Evolutionary conservation across 768 basidiomycete species (phyloP).

Genomic region (Phylloporus rhodoxanthus): DNA sequence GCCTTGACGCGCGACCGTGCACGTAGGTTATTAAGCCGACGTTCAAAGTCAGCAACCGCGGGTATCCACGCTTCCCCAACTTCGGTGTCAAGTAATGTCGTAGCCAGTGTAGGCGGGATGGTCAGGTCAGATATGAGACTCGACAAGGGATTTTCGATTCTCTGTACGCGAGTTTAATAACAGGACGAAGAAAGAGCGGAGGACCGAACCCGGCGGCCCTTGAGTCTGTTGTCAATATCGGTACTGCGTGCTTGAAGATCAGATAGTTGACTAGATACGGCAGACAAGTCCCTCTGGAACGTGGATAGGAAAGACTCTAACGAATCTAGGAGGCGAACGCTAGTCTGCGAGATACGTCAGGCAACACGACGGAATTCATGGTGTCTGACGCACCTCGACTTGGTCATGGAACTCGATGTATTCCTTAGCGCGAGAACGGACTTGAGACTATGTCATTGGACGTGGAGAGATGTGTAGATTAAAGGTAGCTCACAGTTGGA

Average conservation of each 20-base stretch:
- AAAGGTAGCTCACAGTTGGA: conserved; percentile 14
- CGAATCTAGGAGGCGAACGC: conserved; percentile 77
- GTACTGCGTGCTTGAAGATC: conserved; percentile 88
- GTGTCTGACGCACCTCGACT: conserved; percentile 55
- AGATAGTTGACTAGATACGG: conserved; percentile 93
- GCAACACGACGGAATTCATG: neutral
- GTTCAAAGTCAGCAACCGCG: conserved; percentile 76
- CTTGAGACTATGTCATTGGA: conserved; percentile 16
- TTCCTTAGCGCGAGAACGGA: conserved; percentile 46
- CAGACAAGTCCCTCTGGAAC: conserved; percentile 90
- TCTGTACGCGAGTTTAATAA: conserved; percentile 41
- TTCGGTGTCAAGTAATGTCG: conserved; percentile 73
- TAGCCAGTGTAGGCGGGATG: conserved; percentile 74
- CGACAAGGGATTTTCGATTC: conserved; percentile 82
- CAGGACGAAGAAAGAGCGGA: neutral
- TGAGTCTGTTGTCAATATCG: conserved; percentile 82
- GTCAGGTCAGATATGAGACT: conserved; percentile 74
- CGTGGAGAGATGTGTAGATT: neutral
- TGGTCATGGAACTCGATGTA: conserved; percentile 89
- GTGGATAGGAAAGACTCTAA: conserved; percentile 89
- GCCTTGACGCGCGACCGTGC: conserved; percentile 80
- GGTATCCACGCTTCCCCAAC: conserved; percentile 88
- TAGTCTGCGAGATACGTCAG: conserved; percentile 52
- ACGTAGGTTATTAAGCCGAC: conserved; percentile 59
- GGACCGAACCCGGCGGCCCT: conserved; percentile 68